Evolutionary conservation across 352 stramenopile species (phyloP).

Genomic region (Lagenidium giganteum): DNA sequence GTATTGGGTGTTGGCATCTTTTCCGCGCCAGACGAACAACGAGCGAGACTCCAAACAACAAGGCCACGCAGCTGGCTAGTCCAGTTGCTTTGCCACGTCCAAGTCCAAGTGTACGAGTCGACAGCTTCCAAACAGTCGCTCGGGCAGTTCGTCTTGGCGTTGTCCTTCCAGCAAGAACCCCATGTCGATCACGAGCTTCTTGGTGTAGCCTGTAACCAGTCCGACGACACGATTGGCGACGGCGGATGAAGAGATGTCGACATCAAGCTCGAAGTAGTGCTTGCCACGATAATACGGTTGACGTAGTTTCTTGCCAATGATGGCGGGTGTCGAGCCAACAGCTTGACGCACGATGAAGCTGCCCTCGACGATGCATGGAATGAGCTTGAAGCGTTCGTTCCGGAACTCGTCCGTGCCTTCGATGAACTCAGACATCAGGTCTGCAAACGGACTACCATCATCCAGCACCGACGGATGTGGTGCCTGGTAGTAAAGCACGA

Average conservation of each 20-base stretch:
- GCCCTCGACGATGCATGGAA: slow-evolving; percentile 74
- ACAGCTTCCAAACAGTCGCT: slow-evolving; percentile 59
- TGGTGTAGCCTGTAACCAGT: slow-evolving; percentile 64
- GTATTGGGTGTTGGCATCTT: too few species aligned
- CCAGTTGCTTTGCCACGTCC: slow-evolving; percentile 23
- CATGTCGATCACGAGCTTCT: slow-evolving; percentile 84
- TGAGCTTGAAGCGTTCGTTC: slow-evolving; percentile 80
- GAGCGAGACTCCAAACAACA: too few species aligned
- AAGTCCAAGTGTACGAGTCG: slow-evolving; percentile 67
- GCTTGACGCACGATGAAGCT: slow-evolving; percentile 79
- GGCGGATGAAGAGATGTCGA: slow-evolving; percentile 67
- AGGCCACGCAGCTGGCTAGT: too few species aligned
- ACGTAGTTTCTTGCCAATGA: slow-evolving; percentile 74
- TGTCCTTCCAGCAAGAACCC: slow-evolving; percentile 69
- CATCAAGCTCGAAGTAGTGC: slow-evolving; percentile 73
- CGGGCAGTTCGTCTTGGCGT: slow-evolving; percentile 54
- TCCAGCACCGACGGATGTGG: slow-evolving; percentile 41
- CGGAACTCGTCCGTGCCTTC: slow-evolving; percentile 72
- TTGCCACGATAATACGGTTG: slow-evolving; percentile 55
- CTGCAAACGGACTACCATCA: slow-evolving; percentile 52
- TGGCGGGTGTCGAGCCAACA: slow-evolving; percentile 60
- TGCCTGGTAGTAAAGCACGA: slow-evolving; percentile 72
- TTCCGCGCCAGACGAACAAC: too few species aligned
- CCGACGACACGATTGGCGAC: slow-evolving; percentile 74
- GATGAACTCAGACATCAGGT: slow-evolving; percentile 72